Base-by-base conservation (phyloP, 129 eudicot species). In the Pseudognaphalium luteoalbum region DNA sequence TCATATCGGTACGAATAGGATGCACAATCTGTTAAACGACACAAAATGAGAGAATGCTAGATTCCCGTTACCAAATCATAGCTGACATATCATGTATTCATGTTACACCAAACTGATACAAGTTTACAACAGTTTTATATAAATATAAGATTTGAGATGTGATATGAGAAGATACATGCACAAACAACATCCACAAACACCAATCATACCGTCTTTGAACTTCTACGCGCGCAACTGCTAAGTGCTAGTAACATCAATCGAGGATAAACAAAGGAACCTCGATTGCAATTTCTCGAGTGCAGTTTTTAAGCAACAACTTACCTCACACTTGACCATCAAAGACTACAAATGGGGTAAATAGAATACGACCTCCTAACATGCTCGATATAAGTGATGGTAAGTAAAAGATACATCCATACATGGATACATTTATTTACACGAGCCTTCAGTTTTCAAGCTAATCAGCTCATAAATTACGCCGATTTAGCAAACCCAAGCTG, bases 401-500 rank as follows among this genome's bases (percentile, higher is more conserved):
- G 54, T 47, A 47, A 14, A 47, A 5, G 54, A 1, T 47, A 47
- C 54, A 47, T 47, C 74, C 73, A 65, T 50, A 30, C 65, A 76
- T 3, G 4, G n/a, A 14, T 71, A 10, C 57, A 37, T 58, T 41
- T 74, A 80, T 74, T 74, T 80, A 80, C 83, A 80, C 28, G 72
- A 51, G 66, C 57, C 78, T 80, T 63, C 47, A 10, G 67, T 54
- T 73, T 51, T 52, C 47, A 66, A 7, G 79, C 79, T 41, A 66
- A 72, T 25, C 78, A 35, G 60, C 78, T 52, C 56, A 50, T 19
- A 80, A 57, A 73, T 58, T 73, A 93, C 0, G 91, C 93, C 57
- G 98, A 81, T 81, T 87, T 84, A 2, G 97, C 97, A 82, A 93
- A 93, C 66, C 97, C 98, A 35, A 93, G 64, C 73, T 76, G 92